Evolutionary conservation across 164 flowering plant genomes (phyloP), one percentile per base, ranked within the genome.

Genomic region (Vitis cinerea): DNA sequence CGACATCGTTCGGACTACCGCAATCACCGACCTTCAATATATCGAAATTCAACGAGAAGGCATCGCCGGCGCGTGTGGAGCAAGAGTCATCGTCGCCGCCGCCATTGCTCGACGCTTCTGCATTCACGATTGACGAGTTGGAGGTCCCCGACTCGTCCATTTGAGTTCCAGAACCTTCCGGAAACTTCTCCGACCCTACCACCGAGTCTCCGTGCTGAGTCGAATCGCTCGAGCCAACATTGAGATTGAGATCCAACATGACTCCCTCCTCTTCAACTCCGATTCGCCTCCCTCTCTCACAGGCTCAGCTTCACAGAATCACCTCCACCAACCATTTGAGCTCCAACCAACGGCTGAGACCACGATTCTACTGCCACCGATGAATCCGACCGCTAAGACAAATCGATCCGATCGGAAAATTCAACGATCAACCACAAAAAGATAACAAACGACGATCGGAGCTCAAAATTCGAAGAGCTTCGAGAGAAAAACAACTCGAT

Each of bases 81-180:
- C 87, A 82, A 8, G 88, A 88, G 57, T 89, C 94, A 1, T 86
- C 94, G 52, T 85, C 88, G 16, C 83, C 86, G 16, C 77, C 83
- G 16, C 77, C 83, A 61, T 74, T 78, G 76, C 85, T 78, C 15
- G 87, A 81, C 4, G 81, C 83, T n/a, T 90, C 96, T 2, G 87
- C 86, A 74, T 86, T 90, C 52, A 93, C 89, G 1, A 93, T 66
- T 0, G 90, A 89, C 7, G 97, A 91, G 72, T 83, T 88, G 29
- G 93, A 88, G 15, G 91, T 84, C 50, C 91, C 92, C 16, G 96
- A 89, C 57, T 86, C 88, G 65, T 84, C 87, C 83, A 80, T 73
- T 50, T 77, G 83, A 30, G 72, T 82, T 44, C 76, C 82, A 13
- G 77, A 74, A 59, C 75, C 78, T 50, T 78, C 81, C n/a, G 61